phyloP scores from a whole-genome alignment of 2,329 filamentous ascomycete genomes.

The Alternaria rosae region DNA sequence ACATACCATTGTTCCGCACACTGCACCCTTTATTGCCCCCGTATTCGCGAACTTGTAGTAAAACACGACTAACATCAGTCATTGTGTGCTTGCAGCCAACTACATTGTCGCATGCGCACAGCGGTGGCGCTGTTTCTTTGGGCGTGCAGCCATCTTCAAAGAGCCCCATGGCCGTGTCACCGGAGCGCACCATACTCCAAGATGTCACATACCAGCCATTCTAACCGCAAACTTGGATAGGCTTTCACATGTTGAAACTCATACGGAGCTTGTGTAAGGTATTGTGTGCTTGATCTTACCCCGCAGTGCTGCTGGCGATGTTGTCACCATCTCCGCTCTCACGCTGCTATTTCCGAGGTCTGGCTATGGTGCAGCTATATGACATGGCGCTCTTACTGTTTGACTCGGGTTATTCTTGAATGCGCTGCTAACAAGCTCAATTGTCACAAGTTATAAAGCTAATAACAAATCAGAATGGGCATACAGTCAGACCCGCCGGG shows the following conservation, averaged over 20 bases:
- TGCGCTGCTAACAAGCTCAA: background rate
- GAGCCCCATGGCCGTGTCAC: background rate
- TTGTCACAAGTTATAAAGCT: background rate
- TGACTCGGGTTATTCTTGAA: background rate
- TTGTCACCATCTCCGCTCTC: conserved; percentile 11
- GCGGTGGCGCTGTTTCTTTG: background rate
- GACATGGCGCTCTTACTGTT: background rate
- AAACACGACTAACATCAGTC: background rate
- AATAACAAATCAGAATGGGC: conserved; percentile 15
- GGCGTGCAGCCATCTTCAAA: background rate
- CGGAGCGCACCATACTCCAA: background rate
- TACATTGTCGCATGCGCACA: background rate
- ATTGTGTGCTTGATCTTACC: conserved; percentile 13
- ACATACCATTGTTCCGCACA: background rate
- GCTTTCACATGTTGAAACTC: background rate
- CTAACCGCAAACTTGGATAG: background rate
- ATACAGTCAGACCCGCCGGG: conserved; percentile 28
- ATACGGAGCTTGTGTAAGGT: conserved; percentile 1
- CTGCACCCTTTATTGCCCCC: background rate
- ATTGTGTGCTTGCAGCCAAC: background rate
- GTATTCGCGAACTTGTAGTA: background rate
- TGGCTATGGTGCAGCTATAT: conserved; percentile 9
- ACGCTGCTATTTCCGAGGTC: conserved; percentile 20
- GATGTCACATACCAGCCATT: background rate
- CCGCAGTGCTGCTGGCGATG: conserved; percentile 14